Percentiles rank a stretch among this genome's conserved stretches.
phyloP scores from a whole-genome alignment of 108 stramenopile genomes.

The Skeletonema grethae region DNA sequence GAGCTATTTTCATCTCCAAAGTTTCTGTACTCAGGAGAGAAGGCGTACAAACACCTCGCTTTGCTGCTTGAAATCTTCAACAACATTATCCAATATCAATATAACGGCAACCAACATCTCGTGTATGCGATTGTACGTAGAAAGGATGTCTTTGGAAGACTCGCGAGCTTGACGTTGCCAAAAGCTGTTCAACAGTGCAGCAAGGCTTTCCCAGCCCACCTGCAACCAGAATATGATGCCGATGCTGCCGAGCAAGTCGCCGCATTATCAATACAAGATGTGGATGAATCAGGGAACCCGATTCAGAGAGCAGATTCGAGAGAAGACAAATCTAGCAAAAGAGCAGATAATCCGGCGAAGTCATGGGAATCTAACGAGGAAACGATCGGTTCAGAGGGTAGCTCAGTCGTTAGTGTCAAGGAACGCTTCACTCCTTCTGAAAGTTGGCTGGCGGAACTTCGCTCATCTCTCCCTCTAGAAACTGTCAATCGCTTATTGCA shows the following conservation, averaged over 20 bases:
- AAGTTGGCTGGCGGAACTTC: conserved; percentile 88
- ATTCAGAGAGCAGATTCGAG: conserved; percentile 39
- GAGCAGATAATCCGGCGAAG: not conserved
- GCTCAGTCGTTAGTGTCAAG: conserved; percentile 25
- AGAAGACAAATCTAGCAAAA: conserved; percentile 38
- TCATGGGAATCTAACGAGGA: conserved; percentile 22
- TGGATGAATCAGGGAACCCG: conserved; percentile 66
- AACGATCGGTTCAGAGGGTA: conserved; percentile 12
- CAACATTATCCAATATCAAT: conserved; percentile 99
- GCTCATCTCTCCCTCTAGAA: conserved; percentile 87
- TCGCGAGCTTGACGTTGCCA: conserved; percentile 74
- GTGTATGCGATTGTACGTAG: conserved; percentile 95
- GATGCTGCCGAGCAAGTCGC: conserved; percentile 56
- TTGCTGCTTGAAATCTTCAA: conserved; percentile 95
- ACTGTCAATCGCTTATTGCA: conserved; percentile 90
- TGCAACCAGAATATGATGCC: conserved; percentile 59
- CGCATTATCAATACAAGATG: conserved; percentile 39
- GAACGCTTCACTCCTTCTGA: conserved; percentile 76
- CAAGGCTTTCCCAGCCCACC: conserved; percentile 71
- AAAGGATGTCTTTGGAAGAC: conserved; percentile 81
- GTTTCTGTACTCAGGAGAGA: conserved; percentile 88
- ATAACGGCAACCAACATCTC: conserved; percentile 93
- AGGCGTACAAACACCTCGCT: conserved; percentile 88
- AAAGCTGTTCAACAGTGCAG: conserved; percentile 80
- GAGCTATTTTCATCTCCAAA: conserved; percentile 92